phyloP scores from a whole-genome alignment of 2,329 filamentous ascomycete species.

The Venturia effusa region DNA sequence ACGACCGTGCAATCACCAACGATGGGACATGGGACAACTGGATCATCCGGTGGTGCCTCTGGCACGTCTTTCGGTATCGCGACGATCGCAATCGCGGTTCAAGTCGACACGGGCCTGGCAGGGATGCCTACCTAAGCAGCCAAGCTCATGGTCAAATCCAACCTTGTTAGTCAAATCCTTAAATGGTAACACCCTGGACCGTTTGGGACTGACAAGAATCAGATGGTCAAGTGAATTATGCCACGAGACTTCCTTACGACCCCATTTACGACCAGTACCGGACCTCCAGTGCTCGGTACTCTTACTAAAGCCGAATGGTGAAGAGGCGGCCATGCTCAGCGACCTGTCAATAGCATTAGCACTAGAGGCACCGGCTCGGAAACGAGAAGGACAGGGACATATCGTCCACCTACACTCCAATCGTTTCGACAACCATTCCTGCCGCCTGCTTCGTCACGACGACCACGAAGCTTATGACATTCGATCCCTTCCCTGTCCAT shows the following conservation, averaged over 20 bases:
- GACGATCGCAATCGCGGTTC: conserved; percentile 27
- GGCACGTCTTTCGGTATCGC: conserved; percentile 40
- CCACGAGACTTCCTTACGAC: not conserved
- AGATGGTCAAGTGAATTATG: not conserved
- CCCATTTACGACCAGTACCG: conserved; percentile 4
- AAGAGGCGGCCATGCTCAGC: not conserved
- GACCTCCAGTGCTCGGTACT: not conserved
- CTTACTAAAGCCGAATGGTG: not conserved
- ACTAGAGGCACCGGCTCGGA: not conserved
- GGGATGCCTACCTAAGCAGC: not conserved
- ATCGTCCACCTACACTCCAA: not conserved
- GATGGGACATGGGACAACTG: conserved; percentile 36
- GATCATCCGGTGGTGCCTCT: conserved; percentile 41
- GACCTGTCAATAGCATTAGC: not conserved
- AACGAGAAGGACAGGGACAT: not conserved
- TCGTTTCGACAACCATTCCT: not conserved
- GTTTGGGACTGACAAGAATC: not conserved
- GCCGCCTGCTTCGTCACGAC: not conserved
- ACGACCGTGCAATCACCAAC: conserved; percentile 30
- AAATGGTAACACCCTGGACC: not conserved
- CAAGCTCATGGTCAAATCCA: not conserved
- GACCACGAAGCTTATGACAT: not conserved
- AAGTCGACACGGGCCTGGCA: not conserved
- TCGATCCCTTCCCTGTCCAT: not conserved
- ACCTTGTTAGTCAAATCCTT: not conserved